Base-by-base conservation (phyloP, 2,329 filamentous ascomycete species). In the Fusarium sp. region DNA sequence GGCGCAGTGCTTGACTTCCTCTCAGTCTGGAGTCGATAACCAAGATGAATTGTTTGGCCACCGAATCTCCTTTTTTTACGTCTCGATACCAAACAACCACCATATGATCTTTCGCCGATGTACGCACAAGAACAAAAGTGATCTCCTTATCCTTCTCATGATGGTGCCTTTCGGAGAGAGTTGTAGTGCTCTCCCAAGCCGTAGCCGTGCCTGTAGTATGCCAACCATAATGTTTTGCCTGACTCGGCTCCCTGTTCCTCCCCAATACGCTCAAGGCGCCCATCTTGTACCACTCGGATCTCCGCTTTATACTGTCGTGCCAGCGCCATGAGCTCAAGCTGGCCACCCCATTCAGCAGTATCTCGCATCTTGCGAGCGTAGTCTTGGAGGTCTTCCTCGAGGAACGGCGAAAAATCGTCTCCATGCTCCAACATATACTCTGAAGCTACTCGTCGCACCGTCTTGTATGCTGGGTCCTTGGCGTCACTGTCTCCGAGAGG, bases 101-200 rank as follows among this genome's bases (percentile, higher is more conserved):
- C 68, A 77, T 62, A 71, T 77, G 66, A 70, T 70, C 56, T 57
- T 62, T 73, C 64, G 69, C 64, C 46, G 57, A 63, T 64, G 66
- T 65, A 73, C 60, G 65, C 72, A 75, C 66, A 68, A 69, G 64
- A 61, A 74, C 35, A 76, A 71, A 72, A 71, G 74, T 70, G 64
- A 74, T 72, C 57, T 52, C 60, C 60, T 68, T 65, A 35, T 62
- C 38, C 32, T n/a, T 62, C 65, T 47, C 61, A 57, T 75, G 69
- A 78, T 74, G 76, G 73, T 74, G 78, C 79, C 78, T 86, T 88
- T 75, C 89, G 83, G 80, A 99, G 83, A 60, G 95, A 97, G 81
- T 99, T 99, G 83, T 99, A 99, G 84, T 99, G 96, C 85, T 98
- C 96, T 18, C 96, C 96, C 56, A 99, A 85, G 3, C 96, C 96